These are phyloP conservation scores for Neurospora sp. DNA, from an alignment of 2,329 filamentous ascomycete genomes.

Conservation along the genomic window DNA sequence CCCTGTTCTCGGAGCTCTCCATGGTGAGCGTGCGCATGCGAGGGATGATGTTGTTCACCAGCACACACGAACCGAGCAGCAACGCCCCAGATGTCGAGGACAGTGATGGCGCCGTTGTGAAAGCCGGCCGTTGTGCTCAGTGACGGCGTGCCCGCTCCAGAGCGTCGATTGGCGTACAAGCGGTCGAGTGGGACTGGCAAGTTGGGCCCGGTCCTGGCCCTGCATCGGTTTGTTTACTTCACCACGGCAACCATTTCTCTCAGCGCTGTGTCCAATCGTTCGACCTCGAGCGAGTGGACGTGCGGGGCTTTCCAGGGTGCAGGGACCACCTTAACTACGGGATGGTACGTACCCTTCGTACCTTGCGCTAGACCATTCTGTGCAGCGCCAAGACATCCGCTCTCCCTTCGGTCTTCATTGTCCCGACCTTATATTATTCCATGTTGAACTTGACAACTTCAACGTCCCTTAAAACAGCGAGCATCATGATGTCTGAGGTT, in stretches of 20 bases:
- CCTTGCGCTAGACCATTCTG: background rate
- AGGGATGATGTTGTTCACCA: conserved; percentile 21
- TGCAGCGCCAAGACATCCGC: background rate
- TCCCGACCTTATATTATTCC: background rate
- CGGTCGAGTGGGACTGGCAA: background rate
- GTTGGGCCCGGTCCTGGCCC: background rate
- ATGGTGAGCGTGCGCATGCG: conserved; percentile 24
- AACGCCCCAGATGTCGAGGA: conserved; percentile 25
- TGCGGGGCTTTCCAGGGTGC: background rate
- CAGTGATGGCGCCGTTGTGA: conserved; percentile 21
- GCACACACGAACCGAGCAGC: conserved; percentile 27
- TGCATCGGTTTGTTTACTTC: background rate
- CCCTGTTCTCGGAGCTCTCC: conserved; percentile 27
- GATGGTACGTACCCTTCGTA: background rate
- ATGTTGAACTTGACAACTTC: background rate
- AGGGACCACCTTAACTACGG: background rate
- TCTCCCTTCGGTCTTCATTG: background rate
- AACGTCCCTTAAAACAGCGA: background rate
- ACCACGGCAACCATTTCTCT: background rate
- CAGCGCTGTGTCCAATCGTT: background rate
- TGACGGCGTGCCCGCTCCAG: background rate
- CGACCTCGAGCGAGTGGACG: background rate
- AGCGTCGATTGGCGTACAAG: background rate
- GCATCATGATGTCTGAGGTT: background rate
- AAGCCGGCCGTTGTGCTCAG: background rate